Evolutionary conservation across 116 monocot genomes (phyloP), one percentile per base, ranked within the genome.

Genomic region (Cymodocea nodosa): DNA sequence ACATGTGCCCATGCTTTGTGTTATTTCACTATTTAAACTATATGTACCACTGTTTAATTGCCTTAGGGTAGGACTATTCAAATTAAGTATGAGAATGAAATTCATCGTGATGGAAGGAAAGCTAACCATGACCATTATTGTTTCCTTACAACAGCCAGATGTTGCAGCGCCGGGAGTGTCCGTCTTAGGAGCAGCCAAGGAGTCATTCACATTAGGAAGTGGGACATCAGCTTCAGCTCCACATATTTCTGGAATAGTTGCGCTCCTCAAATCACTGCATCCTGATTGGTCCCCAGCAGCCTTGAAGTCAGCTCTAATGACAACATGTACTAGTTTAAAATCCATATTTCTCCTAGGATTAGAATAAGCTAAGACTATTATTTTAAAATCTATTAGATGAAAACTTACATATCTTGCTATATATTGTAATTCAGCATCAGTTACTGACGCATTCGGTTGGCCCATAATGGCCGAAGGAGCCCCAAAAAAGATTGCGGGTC

Each of bases 161-260:
- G 69, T 87, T 35, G 71, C 78, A 30, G 87, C 84, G 18, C 87
- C 87, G 12, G 87, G 87, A 50, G 87, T 81, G 15, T 84, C 74
- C 53, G 81, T 87, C 23, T 59, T 87, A 34, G 84, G 81, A 18
- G 85, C 81, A 5, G 15, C 2, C 4, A 9, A 8, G 7, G 66
- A 59, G 36, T 35, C 56, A 8, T 86, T 74, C 17, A 14, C 0
- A 2, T 8, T 44, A 44, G 44, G 1, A 68, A 74, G 2, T 6
- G 86, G 86, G 4, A 86, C 86, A 20, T 83, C 83, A 0, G 77
- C 83, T 74, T 80, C 86, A 2, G 70, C 66, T 59, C 84, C 87
- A 6, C 81, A 83, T 64, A 64, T 87, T 1, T 49, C 84, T 1
- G 81, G 81, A 0, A 37, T 84, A 2, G 78, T 62, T 48, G 78